A percentile compares a stretch with the other conserved stretches of the same genome.
Conservation (phyloP, 306 rosid genomes). For the Mimosa pudica region DNA sequence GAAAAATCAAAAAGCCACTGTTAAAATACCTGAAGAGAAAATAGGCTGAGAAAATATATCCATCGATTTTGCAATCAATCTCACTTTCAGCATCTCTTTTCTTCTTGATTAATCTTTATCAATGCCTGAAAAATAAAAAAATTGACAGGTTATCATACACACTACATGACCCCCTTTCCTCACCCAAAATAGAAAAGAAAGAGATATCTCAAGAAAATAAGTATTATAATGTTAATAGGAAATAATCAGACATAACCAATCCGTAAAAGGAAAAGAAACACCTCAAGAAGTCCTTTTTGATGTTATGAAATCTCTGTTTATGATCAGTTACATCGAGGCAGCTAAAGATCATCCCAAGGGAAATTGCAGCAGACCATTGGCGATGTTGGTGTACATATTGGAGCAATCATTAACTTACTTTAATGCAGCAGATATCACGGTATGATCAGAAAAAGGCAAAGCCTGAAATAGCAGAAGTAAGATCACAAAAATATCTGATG, state of each 20-base stretch:
- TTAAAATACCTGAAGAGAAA: too few relatives aligned
- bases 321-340: constrained; percentile 91
- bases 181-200: too few relatives aligned
- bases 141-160: neutral
- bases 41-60: too few relatives aligned
- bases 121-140: too few relatives aligned
- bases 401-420: constrained; percentile 83
- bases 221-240: neutral
- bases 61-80: too few relatives aligned
- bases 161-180: neutral
- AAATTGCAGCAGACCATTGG: constrained; percentile 92
- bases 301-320: constrained; percentile 75
- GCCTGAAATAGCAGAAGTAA: constrained; percentile 54
- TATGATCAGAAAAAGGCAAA: constrained; percentile 85
- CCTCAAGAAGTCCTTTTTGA: constrained; percentile 89
- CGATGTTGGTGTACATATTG: constrained; percentile 89
- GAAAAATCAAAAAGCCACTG: too few relatives aligned
- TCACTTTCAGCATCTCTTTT: too few relatives aligned
- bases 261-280: constrained; percentile 33
- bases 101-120: too few relatives aligned
- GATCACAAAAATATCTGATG: constrained; percentile 16
- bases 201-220: neutral
- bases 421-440: constrained; percentile 87
- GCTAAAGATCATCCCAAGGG: constrained; percentile 89
- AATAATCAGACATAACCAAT: constrained; percentile 19